Evolutionary conservation across 176 grass and related monocot species (phyloP), one percentile per base, ranked within the genome.

Genomic region (Tillandsia leiboldiana): DNA sequence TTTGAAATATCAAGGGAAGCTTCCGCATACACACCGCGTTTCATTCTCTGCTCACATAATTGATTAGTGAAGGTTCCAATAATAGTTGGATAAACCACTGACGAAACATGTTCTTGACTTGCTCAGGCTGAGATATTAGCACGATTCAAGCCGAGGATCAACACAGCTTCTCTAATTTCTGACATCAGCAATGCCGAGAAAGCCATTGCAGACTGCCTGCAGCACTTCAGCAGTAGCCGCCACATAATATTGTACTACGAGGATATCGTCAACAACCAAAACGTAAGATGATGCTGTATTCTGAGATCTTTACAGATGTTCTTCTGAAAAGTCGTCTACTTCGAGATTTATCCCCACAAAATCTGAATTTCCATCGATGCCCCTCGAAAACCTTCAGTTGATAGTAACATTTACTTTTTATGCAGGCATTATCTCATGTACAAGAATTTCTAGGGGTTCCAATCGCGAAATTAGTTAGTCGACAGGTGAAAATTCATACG

Each of bases 401-500:
- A 42, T 42, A 51, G 66, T 52, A 65, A 0, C 53, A 3, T 80
- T 49, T 49, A 51, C 20, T 73, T 9, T 73, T 51, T 61, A 20
- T 17, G 68, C 78, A 96, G 92, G 88, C 73, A 75, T 71, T 87
- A 63, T 82, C n/a, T 68, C 81, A 51, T 72, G 88, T 87, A 50
- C 81, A 85, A 71, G 67, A 89, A 65, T 91, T 96, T 66, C 75
- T 96, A 2, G 17, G 83, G 8, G 88, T 96, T 70, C 88, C 88
- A 0, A 62, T 78, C 53, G 85, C 66, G 51, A 82, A 66, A 27
- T 64, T 96, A 77, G 82, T 89, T 29, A 96, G 92, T 72, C 85
- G 69, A 22, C 92, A 96, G 73, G 88, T 96, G 70, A 96, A 91
- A 80, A 96, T 96, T 74, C 92, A 96, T 71, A 96, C 81, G 0